Evolutionary conservation across 1,284 basidiomycete genomes (phyloP).

Genomic region (Naganishia cerealis): DNA sequence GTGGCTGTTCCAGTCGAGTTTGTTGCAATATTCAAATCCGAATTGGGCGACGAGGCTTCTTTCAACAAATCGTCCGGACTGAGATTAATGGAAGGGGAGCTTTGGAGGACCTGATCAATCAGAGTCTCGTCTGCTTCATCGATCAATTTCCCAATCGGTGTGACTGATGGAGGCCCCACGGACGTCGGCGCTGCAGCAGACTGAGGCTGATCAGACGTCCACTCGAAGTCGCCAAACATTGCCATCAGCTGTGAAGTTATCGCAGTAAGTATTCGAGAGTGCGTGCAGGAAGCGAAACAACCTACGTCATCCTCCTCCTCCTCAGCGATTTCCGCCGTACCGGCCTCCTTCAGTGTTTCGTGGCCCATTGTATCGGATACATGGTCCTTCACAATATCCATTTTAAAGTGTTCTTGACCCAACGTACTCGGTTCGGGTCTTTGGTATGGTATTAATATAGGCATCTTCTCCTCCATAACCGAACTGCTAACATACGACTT

Average conservation of each 20-base stretch:
- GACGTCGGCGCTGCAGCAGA: background rate
- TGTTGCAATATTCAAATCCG: background rate
- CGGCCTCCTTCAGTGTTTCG: background rate
- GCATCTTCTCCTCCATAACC: conserved; percentile 28
- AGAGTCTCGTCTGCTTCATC: conserved; percentile 19
- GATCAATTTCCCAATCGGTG: conserved; percentile 2
- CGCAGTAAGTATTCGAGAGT: background rate
- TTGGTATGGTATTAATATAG: conserved; percentile 14
- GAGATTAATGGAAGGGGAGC: background rate
- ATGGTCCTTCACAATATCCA: background rate
- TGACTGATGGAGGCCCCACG: background rate
- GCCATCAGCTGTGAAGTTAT: conserved; percentile 13
- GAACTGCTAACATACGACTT: conserved; percentile 28
- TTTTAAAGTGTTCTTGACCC: conserved; percentile 1
- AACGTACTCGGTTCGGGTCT: background rate
- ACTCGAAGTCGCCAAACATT: conserved; percentile 26
- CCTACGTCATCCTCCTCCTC: conserved; percentile 12
- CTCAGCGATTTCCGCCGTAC: background rate
- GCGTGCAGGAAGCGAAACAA: background rate
- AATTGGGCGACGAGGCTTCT: background rate
- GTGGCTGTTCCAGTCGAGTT: background rate
- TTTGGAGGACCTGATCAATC: conserved; percentile 6
- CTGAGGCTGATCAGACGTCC: conserved; percentile 11
- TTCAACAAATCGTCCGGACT: background rate
- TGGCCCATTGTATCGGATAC: background rate